Evolutionary conservation across 1,139 yeast species (phyloP), one percentile per base, ranked within the genome.

Genomic region (Blastobotrys aristatus): DNA sequence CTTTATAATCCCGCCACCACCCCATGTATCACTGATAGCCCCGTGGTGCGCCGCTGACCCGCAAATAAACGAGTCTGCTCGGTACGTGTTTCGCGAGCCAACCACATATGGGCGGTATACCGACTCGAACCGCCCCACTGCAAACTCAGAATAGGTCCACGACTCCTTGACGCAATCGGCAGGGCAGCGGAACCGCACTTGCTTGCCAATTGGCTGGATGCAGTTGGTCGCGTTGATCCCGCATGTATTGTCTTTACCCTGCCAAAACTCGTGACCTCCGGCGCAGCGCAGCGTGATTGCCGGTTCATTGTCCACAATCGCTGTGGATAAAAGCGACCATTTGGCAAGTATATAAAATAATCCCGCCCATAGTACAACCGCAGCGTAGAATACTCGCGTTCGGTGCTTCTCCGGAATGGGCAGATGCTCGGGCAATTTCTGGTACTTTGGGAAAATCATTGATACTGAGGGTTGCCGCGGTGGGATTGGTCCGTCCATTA

Each of bases 31-130:
- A 1, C 94, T 81, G 1, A 89, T 68, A 0, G 81, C 60, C 1
- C 97, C 97, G 2, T 90, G 82, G 63, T 90, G 96, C 2, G 85
- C 79, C 0, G 95, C 97, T 1, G 97, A 83, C 0, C 90, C 94
- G 65, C 98, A 92, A 0, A 92, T 82, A 60, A 72, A 89, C 0
- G 96, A 85, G 65, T 92, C 98, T 0, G 88, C 92, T 51, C 98
- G 72, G 60, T 88, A 92, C 0, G 89, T 53, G n/a, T 64, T 63
- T 0, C 86, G 92, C 13, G 94, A 92, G 2, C 97, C 97, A 36
- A 90, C 76, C 33, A 81, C 79, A 59, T 73, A 86, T 1, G 88
- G 85, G 46, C 82, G 66, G 59, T 90, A 85, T 57, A 86, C 84
- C 32, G 85, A 71, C 53, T 78, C 67, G 48, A 78, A 71, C 50